Evolutionary conservation across 768 basidiomycete species (phyloP), one percentile per base, ranked within the genome.

Genomic region (Suillus spraguei): DNA sequence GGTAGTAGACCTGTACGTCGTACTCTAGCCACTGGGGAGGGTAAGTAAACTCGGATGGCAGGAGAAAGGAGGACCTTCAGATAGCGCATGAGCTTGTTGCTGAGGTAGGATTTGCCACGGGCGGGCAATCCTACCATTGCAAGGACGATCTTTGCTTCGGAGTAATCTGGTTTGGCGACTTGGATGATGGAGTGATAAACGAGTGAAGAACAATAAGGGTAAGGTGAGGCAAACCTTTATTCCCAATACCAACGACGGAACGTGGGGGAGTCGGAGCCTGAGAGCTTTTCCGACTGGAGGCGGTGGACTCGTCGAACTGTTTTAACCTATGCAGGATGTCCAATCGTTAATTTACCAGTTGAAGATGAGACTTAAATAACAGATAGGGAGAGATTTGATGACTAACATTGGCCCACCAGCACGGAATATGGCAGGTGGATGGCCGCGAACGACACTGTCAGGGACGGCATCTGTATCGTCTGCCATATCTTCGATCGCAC

Each of bases 61-160:
- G 14, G 17, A 28, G 36, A 59, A 65, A 35, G 22, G 74, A 84
- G 66, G 66, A 94, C 97, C 77, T 93, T 92, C 47, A 99, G 83
- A 74, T 99, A 99, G 64, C 96, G 87, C 90, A 88, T 95, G 65
- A 99, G 86, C 79, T 97, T 99, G 78, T 99, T 99, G 75, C 93
- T 95, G 64, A 99, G 86, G 76, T 98, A 99, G 2, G 96, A 98
- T 79, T 99, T 99, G 20, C 97, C 97, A 63, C 97, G 84, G 3
- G 97, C 97, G n/a, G 97, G 97, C 50, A 99, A 78, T 35, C 97
- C 97, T 60, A 95, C 97, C 94, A 98, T 98, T 3, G 97, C 97
- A 13, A 99, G 85, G 8, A 99, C 95, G 67, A 99, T 97, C 85
- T 99, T 99, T 42, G 94, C 94, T 72, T 98, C 96, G 4, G 95